Evolutionary conservation across 148 eudicot species (phyloP).

Genomic region (Camellia japonica): DNA sequence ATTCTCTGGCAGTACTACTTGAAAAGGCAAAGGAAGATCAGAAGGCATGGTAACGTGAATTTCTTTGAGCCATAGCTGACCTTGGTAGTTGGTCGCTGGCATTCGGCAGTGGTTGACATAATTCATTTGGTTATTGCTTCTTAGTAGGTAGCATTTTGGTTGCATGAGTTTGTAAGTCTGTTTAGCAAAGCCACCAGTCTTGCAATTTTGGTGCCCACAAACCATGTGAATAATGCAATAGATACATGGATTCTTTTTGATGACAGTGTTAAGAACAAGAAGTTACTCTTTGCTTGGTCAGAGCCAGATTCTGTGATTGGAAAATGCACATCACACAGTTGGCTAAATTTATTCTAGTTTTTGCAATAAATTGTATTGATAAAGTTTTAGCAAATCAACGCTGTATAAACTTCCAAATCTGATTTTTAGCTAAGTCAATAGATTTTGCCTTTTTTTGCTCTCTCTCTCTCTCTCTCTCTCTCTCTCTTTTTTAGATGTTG

Average conservation of each 20-base stretch:
- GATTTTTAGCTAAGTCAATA: not conserved
- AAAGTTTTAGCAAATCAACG: not conserved
- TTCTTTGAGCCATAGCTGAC: not conserved
- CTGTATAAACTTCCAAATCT: not conserved
- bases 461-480: no score
- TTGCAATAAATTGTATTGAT: not conserved
- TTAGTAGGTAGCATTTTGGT: not conserved
- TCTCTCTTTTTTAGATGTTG: no score
- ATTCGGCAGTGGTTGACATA: not conserved
- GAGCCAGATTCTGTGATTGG: not conserved
- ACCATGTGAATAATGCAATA: not conserved
- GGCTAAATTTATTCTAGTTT: not conserved
- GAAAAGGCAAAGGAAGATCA: not conserved
- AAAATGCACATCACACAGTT: not conserved
- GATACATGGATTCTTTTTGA: not conserved
- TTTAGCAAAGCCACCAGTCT: not conserved
- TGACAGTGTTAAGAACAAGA: not conserved
- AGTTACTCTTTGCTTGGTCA: not conserved
- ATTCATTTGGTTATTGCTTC: not conserved
- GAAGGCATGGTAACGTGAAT: not conserved
- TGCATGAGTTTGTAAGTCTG: not conserved
- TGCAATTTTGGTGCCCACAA: not conserved
- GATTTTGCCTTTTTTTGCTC: not conserved
- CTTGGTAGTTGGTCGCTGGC: not conserved
- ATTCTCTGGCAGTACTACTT: slow-evolving; percentile 4